Evolutionary conservation across 2,329 filamentous ascomycete genomes (phyloP).

Genomic region (Lachnellula cervina): DNA sequence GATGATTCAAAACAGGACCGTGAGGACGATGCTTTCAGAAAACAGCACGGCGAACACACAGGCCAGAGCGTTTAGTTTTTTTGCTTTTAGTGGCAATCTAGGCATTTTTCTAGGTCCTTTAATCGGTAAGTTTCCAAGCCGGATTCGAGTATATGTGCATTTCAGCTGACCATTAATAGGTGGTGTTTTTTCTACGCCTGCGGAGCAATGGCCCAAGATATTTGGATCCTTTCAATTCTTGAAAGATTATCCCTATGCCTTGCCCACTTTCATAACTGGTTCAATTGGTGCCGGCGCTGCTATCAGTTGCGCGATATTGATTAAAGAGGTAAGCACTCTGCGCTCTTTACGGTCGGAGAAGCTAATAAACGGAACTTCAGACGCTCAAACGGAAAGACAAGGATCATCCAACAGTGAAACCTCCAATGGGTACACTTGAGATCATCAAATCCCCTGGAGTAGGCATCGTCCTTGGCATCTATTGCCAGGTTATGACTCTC

Average conservation of each 20-base stretch:
- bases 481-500: constrained; percentile 62
- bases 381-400: constrained; percentile 39
- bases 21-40: constrained; percentile 74
- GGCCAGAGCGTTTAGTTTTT: constrained; percentile 69
- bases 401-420: constrained; percentile 12
- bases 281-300: constrained; percentile 49
- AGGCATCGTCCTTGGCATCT: constrained; percentile 58
- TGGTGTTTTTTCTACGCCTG: constrained; percentile 64
- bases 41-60: constrained; percentile 65
- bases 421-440: constrained; percentile 42
- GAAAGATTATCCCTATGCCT: constrained; percentile 58
- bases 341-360: neutral
- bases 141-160: constrained; percentile 31
- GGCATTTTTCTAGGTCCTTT: constrained; percentile 67
- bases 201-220: constrained; percentile 52
- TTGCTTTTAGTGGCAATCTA: constrained; percentile 69
- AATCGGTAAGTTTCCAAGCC: constrained; percentile 34
- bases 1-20: constrained; percentile 36
- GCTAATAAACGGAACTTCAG: constrained; percentile 17
- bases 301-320: constrained; percentile 47
- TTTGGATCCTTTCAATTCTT: constrained; percentile 57
- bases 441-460: constrained; percentile 63
- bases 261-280: constrained; percentile 57
- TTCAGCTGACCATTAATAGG: constrained; percentile 39
- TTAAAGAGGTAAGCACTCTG: constrained; percentile 47